Base-by-base conservation (phyloP, 2,329 filamentous ascomycete species). In the Chaetoscypha palmicola region DNA sequence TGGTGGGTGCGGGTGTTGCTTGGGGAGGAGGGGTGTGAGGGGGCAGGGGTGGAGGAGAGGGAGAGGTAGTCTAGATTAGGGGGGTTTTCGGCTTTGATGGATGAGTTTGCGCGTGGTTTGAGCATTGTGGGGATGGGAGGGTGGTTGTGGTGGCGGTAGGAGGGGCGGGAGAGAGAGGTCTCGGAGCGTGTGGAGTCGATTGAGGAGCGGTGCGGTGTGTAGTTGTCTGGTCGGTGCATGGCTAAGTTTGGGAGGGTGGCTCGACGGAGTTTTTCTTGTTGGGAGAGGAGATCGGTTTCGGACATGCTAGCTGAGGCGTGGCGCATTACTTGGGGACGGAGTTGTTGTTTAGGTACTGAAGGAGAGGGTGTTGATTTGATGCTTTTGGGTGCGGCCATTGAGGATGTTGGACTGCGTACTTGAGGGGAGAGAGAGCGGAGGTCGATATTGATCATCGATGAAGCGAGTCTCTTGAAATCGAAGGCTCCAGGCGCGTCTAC, bases 51-150 rank as follows among this genome's bases (percentile, higher is more conserved):
- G 58, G 59, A 74, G 54, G 65, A 64, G 37, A 79, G 66, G 7
- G 73, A 66, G 16, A 82, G 68, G 52, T 80, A 84, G 58, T 85
- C 72, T 38, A 83, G 66, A 51, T 76, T 80, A 40, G 69, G 66
- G 43, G 65, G 51, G 23, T 55, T 60, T 5, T 54, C 48, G 30
- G 34, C 48, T 17, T 48, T 50, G 9, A 45, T 21, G 9, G 40
- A 7, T 7, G 24, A 12, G 24, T 28, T 28, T 28, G 24, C 20
- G 9, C 48, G 51, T 34, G 47, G 45, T 38, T 52, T 53, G 23
- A 50, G 21, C 33, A 53, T 47, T 2, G 50, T 39, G 23, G 53
- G 46, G 10, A 51, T 14, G 23, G 52, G 54, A 12, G 55, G 46
- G 17, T 65, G 62, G 1, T 56, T 64, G 51, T 33, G 46, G 17